phyloP scores from a whole-genome alignment of 2,329 filamentous ascomycete species.

The Aspergillus sojae region DNA sequence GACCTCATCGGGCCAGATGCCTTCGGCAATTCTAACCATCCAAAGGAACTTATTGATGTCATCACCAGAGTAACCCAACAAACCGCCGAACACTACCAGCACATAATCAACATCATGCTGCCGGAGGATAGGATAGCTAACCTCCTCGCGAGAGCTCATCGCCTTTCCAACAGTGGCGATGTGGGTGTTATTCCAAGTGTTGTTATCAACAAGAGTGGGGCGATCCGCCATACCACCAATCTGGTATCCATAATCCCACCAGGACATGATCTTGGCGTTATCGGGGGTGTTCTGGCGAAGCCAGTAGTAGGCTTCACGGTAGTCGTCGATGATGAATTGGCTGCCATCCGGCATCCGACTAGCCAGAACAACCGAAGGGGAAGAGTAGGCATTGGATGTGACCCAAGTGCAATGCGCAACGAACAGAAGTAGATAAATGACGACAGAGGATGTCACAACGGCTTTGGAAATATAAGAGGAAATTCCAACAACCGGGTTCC shows the following conservation, averaged over 20 bases:
- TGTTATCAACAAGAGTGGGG: constrained; percentile 97
- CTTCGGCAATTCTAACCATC: constrained; percentile 99
- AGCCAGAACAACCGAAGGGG: constrained; percentile 92
- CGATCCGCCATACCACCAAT: constrained; percentile 99
- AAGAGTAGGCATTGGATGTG: constrained; percentile 98
- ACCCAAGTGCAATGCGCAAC: constrained; percentile 99
- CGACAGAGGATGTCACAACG: constrained; percentile 71
- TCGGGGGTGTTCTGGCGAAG: constrained; percentile 93
- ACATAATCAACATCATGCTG: constrained; percentile 99
- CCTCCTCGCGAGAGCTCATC: constrained; percentile 96
- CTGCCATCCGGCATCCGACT: constrained; percentile 90
- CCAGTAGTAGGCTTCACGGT: constrained; percentile 99
- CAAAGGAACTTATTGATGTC: constrained; percentile 99
- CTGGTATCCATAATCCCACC: constrained; percentile 99
- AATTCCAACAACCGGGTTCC: constrained; percentile 77
- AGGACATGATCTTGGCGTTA: constrained; percentile 98
- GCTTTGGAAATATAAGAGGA: constrained; percentile 79
- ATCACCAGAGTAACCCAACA: constrained; percentile 95
- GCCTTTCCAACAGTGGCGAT: constrained; percentile 99
- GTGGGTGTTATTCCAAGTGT: constrained; percentile 99
- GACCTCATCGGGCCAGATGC: constrained; percentile 99
- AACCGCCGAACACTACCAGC: constrained; percentile 92
- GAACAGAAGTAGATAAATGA: constrained; percentile 85
- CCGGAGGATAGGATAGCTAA: constrained; percentile 97
- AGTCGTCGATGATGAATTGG: constrained; percentile 98